Conservation (phyloP, 163 green algal genomes). For the Scenedesmus sp. region DNA sequence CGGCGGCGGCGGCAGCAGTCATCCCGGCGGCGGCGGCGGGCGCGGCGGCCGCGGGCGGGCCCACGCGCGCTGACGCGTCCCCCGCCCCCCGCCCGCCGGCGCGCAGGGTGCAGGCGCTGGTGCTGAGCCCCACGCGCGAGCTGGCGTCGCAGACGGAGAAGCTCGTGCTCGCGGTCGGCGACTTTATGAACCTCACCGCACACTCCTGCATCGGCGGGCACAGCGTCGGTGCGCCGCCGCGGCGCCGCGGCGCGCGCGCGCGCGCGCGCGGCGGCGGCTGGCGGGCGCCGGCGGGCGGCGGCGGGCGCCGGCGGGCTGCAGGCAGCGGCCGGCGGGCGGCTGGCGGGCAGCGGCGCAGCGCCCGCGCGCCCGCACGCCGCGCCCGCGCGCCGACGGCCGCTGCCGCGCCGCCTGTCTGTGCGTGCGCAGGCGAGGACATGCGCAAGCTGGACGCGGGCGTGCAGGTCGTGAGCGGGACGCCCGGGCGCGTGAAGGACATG, state of each 20-base stretch:
- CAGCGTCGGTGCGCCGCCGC: constrained; percentile 66
- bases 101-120: constrained; percentile 85
- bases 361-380: too few species aligned
- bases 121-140: constrained; percentile 97
- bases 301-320: not conserved
- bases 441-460: constrained; percentile 93
- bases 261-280: not conserved
- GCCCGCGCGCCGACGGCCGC: too few species aligned
- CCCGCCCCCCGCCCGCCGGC: too few species aligned
- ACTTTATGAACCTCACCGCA: constrained; percentile 93
- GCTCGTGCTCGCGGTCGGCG: constrained; percentile 90
- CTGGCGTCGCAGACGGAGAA: constrained; percentile 97
- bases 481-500: constrained; percentile 98
- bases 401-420: too few species aligned
- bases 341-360: not conserved
- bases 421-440: constrained; percentile 92
- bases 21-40: not conserved
- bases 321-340: too few species aligned
- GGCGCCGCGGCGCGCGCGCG: not conserved
- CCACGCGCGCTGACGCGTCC: too few species aligned
- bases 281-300: not conserved
- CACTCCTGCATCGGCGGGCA: constrained; percentile 95
- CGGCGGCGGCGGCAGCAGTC: not conserved
- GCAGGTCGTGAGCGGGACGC: constrained; percentile 96
- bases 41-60: not conserved